Percentiles rank a stretch among this genome's conserved stretches.
phyloP scores from a whole-genome alignment of 2,329 filamentous ascomycete species.

The Beauveria scarabaeidicola region DNA sequence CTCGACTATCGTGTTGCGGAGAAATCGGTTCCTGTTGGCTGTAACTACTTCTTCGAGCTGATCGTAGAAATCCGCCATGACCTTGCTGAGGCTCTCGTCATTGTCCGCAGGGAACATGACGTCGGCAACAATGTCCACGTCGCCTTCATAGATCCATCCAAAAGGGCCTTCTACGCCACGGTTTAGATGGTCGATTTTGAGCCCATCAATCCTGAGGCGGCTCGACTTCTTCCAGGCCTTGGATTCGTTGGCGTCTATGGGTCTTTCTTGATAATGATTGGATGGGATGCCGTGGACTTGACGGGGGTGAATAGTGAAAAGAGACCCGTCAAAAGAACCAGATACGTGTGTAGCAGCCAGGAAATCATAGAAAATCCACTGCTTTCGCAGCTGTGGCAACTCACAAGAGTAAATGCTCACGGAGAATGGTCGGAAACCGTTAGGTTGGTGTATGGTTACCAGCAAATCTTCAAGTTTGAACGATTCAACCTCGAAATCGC shows the following conservation, averaged over 20 bases:
- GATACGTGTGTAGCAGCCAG: constrained; percentile 93
- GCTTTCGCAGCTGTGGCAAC: constrained; percentile 82
- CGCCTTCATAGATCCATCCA: constrained; percentile 95
- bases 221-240: constrained; percentile 93
- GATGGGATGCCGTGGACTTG: constrained; percentile 77
- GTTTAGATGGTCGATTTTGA: constrained; percentile 95
- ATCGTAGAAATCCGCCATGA: constrained; percentile 96
- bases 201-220: constrained; percentile 80
- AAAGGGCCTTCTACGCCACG: constrained; percentile 88
- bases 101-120: constrained; percentile 87
- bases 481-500: constrained; percentile 93
- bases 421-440: constrained; percentile 85
- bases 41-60: constrained; percentile 88
- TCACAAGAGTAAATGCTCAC: constrained; percentile 96
- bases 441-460: constrained; percentile 84
- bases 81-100: constrained; percentile 83
- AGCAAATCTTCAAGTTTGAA: constrained; percentile 95
- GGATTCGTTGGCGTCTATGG: constrained; percentile 50
- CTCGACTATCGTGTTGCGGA: constrained; percentile 38
- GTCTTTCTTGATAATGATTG: constrained; percentile 43
- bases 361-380: constrained; percentile 98
- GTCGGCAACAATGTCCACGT: constrained; percentile 92
- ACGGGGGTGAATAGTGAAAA: constrained; percentile 93
- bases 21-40: constrained; percentile 58
- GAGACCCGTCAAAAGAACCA: constrained; percentile 86